phyloP scores from a whole-genome alignment of 2,329 filamentous ascomycete species.

The Exophiala alcalophila region DNA sequence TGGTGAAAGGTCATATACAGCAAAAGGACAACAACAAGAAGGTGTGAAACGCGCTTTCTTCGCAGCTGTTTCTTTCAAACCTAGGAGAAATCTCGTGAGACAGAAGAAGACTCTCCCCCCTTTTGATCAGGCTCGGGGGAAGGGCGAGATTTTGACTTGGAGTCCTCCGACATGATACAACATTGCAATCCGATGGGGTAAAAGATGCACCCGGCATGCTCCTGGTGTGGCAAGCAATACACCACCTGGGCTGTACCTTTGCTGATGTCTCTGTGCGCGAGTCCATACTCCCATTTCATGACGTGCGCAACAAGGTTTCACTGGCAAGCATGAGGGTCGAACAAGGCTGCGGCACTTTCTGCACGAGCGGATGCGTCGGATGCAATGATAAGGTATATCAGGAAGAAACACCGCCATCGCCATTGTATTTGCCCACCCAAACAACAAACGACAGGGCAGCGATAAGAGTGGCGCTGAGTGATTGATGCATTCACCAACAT shows the following conservation, averaged over 20 bases:
- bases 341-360: background rate
- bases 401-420: background rate
- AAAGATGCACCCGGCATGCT: background rate
- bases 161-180: background rate
- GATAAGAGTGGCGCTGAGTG: conserved; percentile 5
- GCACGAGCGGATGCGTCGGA: conserved; percentile 2
- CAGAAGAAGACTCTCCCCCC: too few relatives aligned
- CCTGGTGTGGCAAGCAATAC: background rate
- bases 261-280: too few relatives aligned
- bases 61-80: too few relatives aligned
- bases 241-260: too few relatives aligned
- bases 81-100: too few relatives aligned
- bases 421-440: background rate
- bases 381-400: conserved; percentile 2
- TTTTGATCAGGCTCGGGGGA: conserved; percentile 1
- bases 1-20: background rate
- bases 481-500: background rate
- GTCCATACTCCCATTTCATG: too few relatives aligned
- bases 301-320: conserved; percentile 6
- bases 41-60: background rate
- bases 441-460: background rate
- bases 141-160: background rate
- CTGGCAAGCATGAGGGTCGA: background rate
- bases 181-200: background rate
- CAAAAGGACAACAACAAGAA: background rate